A percentile compares a stretch with the other conserved stretches of the same genome.
phyloP scores from a whole-genome alignment of 257 asterid species.

The Fraxinus cuspidata region DNA sequence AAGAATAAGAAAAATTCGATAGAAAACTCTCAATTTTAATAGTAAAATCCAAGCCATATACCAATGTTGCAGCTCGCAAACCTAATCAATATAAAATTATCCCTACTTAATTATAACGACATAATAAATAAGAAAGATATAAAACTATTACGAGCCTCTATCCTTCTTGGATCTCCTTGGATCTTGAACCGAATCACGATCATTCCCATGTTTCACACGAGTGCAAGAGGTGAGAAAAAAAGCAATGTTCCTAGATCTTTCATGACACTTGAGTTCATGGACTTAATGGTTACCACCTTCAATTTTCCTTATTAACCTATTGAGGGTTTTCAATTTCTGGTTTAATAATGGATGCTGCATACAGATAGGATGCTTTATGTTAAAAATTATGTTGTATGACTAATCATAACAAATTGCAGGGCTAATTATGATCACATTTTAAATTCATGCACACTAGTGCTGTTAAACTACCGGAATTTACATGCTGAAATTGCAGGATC shows the following conservation, averaged over 20 bases:
- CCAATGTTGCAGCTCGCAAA: neutral
- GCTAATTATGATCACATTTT: neutral
- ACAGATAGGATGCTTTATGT: neutral
- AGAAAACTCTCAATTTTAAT: neutral
- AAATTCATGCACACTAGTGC: neutral
- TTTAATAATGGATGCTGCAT: neutral
- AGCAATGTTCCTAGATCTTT: neutral
- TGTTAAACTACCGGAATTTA: neutral
- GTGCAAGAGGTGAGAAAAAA: neutral
- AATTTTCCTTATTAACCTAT: neutral
- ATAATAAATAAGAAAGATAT: too few relatives aligned
- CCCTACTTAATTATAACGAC: neutral
- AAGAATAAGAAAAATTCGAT: neutral
- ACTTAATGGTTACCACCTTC: neutral
- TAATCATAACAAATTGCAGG: neutral
- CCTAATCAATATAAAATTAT: neutral
- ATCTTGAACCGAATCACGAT: neutral
- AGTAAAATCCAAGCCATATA: neutral
- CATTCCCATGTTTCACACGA: neutral
- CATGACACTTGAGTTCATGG: neutral
- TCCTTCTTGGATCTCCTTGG: neutral
- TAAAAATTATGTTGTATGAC: neutral
- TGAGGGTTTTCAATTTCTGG: neutral
- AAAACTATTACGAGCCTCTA: neutral
- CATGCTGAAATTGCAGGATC: neutral